A percentile compares a stretch with the other conserved stretches of the same genome.
Conservation (phyloP, 73 alveolate species). For the Uronychia setigera region DNA sequence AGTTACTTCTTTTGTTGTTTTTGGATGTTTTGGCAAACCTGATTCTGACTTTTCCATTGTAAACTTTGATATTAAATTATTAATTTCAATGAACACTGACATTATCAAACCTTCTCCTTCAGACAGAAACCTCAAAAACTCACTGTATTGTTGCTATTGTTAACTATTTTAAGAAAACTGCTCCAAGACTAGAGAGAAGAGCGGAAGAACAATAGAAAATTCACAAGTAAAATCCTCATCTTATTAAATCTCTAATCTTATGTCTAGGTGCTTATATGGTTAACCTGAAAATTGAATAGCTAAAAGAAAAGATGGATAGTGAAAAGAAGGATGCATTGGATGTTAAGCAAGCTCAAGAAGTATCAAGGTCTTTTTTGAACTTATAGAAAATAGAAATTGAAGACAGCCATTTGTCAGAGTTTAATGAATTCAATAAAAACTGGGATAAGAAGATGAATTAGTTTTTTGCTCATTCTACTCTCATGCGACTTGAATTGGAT, state of each 20-base stretch:
- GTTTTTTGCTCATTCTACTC: constrained; percentile 28
- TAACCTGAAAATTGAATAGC: not conserved
- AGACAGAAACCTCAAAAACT: not conserved
- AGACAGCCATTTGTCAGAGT: constrained; percentile 56
- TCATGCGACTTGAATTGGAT: constrained; percentile 29
- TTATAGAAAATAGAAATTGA: constrained; percentile 47
- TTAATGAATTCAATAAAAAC: constrained; percentile 48
- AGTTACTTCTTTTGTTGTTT: not conserved
- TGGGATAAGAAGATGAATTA: constrained; percentile 61
- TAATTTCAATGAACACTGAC: no score
- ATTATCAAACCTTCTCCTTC: no score
- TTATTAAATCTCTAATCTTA: not conserved
- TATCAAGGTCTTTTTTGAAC: not conserved
- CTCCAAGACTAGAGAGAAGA: no score
- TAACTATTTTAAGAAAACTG: no score
- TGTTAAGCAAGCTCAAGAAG: not conserved
- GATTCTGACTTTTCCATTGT: not conserved
- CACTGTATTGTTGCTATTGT: no score
- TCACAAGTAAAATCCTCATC: no score
- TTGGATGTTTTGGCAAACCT: not conserved
- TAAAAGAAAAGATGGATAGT: not conserved
- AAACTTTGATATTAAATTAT: no score
- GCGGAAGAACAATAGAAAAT: no score
- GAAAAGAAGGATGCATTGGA: not conserved
- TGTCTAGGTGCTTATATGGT: not conserved